Evolutionary conservation across 169 alveolate species (phyloP).

Genomic region (Cryptosporidium canis): DNA sequence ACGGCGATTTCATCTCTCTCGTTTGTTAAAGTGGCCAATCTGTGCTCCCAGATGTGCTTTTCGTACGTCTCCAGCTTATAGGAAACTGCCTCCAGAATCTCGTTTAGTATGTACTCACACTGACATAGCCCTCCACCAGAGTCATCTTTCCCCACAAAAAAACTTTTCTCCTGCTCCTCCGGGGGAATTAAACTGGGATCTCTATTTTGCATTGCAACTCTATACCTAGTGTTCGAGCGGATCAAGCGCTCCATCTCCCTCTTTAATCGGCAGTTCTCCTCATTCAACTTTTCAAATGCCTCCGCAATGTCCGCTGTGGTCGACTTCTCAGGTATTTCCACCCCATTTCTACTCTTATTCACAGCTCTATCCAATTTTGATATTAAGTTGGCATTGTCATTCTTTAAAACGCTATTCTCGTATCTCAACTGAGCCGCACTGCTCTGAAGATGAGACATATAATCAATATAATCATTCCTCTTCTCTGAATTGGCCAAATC

Average conservation of each 20-base stretch:
- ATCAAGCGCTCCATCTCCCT: conserved; percentile 70
- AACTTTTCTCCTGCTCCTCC: conserved; percentile 16
- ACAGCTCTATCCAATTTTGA: conserved; percentile 62
- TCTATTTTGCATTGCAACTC: conserved; percentile 63
- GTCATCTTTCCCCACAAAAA: neutral
- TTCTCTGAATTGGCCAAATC: conserved; percentile 15
- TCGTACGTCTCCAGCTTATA: conserved; percentile 65
- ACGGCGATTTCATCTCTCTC: conserved; percentile 73
- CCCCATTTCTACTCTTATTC: conserved; percentile 58
- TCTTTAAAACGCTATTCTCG: conserved; percentile 53
- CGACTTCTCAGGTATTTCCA: conserved; percentile 57
- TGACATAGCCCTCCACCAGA: conserved; percentile 18
- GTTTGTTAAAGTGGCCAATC: conserved; percentile 35
- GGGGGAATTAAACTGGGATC: conserved; percentile 58
- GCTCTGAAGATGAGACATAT: conserved; percentile 41
- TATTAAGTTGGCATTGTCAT: conserved; percentile 42
- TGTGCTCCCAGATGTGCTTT: conserved; percentile 70
- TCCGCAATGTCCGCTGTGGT: conserved; percentile 62
- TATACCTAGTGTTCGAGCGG: conserved; percentile 49
- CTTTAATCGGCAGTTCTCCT: conserved; percentile 34
- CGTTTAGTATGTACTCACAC: conserved; percentile 65
- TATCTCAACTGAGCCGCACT: conserved; percentile 45
- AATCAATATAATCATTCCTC: conserved; percentile 26
- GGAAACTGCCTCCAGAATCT: conserved; percentile 49
- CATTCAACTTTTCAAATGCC: conserved; percentile 37